phyloP scores from a whole-genome alignment of 192 early-diverging fungal species.

The Podila epicladia region DNA sequence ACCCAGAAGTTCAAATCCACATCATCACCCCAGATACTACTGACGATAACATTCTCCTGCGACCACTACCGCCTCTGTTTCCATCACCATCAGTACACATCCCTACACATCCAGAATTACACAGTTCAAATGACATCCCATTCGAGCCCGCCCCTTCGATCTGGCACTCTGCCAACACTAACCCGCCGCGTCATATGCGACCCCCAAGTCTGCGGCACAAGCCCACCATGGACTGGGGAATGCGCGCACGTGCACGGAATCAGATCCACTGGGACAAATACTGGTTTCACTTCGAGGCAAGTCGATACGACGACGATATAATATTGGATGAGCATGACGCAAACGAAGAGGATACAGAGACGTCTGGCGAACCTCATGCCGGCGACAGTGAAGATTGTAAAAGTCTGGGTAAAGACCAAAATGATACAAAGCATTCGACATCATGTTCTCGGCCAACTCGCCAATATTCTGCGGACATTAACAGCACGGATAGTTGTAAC shows the following conservation, averaged over 20 bases:
- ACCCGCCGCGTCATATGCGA: neutral
- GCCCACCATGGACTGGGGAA: conserved; percentile 30
- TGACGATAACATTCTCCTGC: too few relatives aligned
- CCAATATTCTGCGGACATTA: neutral
- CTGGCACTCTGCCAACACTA: neutral
- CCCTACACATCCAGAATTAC: neutral
- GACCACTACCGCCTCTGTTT: neutral
- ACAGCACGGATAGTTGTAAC: neutral
- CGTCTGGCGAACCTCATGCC: neutral
- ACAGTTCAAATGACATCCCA: neutral
- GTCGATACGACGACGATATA: neutral
- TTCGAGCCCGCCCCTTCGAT: neutral
- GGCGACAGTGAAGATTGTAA: neutral
- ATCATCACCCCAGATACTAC: neutral
- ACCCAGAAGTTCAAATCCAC: neutral
- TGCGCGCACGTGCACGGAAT: conserved; percentile 17
- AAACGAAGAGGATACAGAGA: neutral
- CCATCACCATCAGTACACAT: too few relatives aligned
- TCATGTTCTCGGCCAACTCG: neutral
- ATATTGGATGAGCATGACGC: too few relatives aligned
- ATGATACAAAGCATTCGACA: neutral
- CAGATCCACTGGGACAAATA: conserved; percentile 22
- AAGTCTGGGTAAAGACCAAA: neutral
- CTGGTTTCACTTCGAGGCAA: conserved; percentile 15
- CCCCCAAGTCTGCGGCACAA: conserved; percentile 28